Evolutionary conservation across 345 rosid genomes (phyloP).

Genomic region (Gossypium mustelinum): DNA sequence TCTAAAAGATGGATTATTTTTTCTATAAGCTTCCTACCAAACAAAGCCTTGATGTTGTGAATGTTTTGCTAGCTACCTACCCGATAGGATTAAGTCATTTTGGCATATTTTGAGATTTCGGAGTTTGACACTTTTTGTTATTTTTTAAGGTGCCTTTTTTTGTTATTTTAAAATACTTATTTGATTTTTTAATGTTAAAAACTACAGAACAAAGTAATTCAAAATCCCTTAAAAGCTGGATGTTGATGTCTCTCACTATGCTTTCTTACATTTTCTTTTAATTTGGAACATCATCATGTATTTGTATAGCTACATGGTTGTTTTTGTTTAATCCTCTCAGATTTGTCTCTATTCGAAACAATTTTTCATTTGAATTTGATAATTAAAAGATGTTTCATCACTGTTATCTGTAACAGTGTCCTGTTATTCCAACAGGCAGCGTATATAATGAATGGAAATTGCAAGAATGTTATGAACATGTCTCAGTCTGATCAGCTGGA

Average conservation of each 20-base stretch:
- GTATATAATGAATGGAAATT: conserved; percentile 80
- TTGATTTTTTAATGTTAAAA: background rate
- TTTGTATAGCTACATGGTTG: background rate
- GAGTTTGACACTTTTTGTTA: background rate
- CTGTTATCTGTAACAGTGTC: conserved; percentile 10
- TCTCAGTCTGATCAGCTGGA: conserved; percentile 90
- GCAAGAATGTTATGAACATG: conserved; percentile 96
- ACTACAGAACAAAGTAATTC: background rate
- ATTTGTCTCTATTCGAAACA: background rate
- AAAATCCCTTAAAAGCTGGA: conserved; percentile 5
- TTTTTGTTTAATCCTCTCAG: background rate
- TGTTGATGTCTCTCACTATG: background rate
- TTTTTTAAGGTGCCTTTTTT: background rate
- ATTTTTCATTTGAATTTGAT: background rate
- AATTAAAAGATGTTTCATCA: background rate
- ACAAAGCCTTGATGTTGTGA: background rate
- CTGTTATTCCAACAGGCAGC: conserved; percentile 62
- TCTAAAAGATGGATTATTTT: background rate
- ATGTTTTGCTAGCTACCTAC: background rate
- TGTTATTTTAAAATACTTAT: background rate
- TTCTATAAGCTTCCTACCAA: background rate
- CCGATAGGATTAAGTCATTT: background rate
- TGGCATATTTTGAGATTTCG: background rate
- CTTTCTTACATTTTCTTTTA: background rate
- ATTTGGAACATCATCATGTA: background rate